These are phyloP conservation scores for Avena atlantica DNA, from an alignment of 176 grass and related monocot species.

Conservation along the genomic window DNA sequence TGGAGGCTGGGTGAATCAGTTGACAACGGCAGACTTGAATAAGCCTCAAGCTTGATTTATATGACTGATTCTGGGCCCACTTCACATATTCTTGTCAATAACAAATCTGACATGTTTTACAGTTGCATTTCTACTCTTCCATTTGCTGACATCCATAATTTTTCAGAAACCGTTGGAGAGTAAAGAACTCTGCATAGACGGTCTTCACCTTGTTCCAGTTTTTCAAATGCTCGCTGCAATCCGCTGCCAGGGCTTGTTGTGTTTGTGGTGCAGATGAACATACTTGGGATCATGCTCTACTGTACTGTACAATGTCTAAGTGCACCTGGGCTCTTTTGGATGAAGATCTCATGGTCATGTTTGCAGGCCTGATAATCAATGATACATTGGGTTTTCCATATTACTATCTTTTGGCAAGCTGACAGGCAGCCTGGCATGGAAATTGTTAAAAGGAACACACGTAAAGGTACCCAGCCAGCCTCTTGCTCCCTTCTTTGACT, in stretches of 20 bases:
- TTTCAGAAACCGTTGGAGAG: background rate
- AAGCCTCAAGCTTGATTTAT: background rate
- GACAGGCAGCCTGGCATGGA: background rate
- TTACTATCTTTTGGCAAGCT: background rate
- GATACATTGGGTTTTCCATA: background rate
- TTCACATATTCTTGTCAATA: constrained; percentile 3
- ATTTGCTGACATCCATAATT: background rate
- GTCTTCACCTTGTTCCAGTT: background rate
- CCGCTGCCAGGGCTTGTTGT: background rate
- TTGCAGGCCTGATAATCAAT: background rate
- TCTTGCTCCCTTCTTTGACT: background rate
- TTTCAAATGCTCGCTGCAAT: background rate
- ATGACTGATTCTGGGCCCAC: background rate
- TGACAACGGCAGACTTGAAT: background rate
- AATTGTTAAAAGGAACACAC: background rate
- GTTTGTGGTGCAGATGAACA: background rate
- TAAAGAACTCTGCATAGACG: background rate
- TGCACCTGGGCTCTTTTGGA: background rate
- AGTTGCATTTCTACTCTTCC: background rate
- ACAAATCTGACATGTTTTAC: background rate
- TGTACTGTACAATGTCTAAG: background rate
- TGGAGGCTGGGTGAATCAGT: constrained; percentile 17
- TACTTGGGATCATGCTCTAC: constrained; percentile 1
- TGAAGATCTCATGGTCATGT: constrained; percentile 14
- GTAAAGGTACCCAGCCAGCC: background rate